Percentiles rank a stretch among this genome's conserved stretches.
phyloP scores from a whole-genome alignment of 1,284 basidiomycete species.

The Inonotus hispidus region DNA sequence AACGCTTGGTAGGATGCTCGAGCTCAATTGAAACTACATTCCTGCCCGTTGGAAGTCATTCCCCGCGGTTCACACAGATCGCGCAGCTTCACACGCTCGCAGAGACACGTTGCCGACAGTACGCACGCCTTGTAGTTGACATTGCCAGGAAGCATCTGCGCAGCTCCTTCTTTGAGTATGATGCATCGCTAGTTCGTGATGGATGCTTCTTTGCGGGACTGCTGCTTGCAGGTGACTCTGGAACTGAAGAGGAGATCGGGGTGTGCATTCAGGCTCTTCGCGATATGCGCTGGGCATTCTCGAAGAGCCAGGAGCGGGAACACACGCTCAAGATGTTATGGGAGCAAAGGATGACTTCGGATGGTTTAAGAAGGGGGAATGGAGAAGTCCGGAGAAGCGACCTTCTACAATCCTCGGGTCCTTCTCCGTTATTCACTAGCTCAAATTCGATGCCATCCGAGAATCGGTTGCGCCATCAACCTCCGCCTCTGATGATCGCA shows the following conservation, averaged over 20 bases:
- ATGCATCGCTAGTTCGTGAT: constrained; percentile 41
- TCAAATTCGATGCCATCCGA: constrained; percentile 21
- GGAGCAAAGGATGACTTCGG: constrained; percentile 34
- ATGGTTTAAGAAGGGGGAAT: constrained; percentile 7
- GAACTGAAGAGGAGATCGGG: constrained; percentile 62
- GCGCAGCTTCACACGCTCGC: constrained; percentile 45
- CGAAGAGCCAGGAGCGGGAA: constrained; percentile 65
- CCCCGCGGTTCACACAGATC: constrained; percentile 34
- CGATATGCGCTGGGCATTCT: constrained; percentile 78
- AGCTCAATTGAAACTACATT: constrained; percentile 23
- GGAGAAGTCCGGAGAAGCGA: constrained; percentile 17
- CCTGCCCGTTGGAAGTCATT: constrained; percentile 23
- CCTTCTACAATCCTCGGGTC: constrained; percentile 10
- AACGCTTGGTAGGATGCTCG: constrained; percentile 35
- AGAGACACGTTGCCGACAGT: constrained; percentile 46
- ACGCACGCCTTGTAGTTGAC: constrained; percentile 52
- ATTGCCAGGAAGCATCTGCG: constrained; percentile 58
- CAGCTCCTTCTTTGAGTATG: constrained; percentile 59
- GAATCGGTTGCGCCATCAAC: constrained; percentile 31
- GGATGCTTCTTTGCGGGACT: constrained; percentile 34
- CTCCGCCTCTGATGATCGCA: constrained; percentile 23
- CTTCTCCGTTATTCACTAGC: constrained; percentile 21
- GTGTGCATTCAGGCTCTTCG: constrained; percentile 67
- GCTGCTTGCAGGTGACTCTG: constrained; percentile 39
- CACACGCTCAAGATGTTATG: constrained; percentile 58